Conservation (phyloP, 371 early-diverging fungal genomes). For the Actinomucor elegans region DNA sequence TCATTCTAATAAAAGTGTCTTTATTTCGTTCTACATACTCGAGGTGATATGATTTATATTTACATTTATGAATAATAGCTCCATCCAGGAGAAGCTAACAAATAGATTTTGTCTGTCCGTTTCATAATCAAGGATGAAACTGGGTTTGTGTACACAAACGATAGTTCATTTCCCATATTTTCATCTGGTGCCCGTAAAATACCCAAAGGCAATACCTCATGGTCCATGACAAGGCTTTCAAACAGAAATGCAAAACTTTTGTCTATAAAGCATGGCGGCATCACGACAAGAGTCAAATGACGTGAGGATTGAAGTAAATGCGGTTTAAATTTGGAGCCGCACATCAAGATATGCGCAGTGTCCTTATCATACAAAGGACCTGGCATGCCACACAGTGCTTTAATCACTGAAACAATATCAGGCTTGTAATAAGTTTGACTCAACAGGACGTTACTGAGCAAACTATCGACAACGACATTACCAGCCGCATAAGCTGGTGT, state of each 20-base stretch:
- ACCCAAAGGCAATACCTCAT: conserved; percentile 44
- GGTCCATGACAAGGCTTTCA: conserved; percentile 34
- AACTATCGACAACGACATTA: conserved; percentile 43
- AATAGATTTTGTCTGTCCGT: conserved; percentile 27
- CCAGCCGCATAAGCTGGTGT: conserved; percentile 53
- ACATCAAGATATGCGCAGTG: conserved; percentile 15
- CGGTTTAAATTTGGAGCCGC: conserved; percentile 20
- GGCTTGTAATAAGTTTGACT: conserved; percentile 51
- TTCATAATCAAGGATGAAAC: conserved; percentile 35
- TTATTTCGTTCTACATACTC: too few relatives aligned
- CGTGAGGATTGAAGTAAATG: conserved; percentile 20
- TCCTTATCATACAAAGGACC: conserved; percentile 37
- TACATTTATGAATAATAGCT: conserved; percentile 14
- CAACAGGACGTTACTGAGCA: conserved; percentile 44
- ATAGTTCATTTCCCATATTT: conserved; percentile 43
- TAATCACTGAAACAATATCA: conserved; percentile 51
- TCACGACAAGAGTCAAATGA: conserved; percentile 31
- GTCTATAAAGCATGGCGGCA: conserved; percentile 37
- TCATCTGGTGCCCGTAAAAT: conserved; percentile 45
- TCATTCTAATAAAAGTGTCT: too few relatives aligned
- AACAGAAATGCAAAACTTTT: conserved; percentile 39
- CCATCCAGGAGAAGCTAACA: conserved; percentile 33
- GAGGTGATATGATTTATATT: too few relatives aligned
- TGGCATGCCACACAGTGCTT: conserved; percentile 50
- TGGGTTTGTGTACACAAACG: conserved; percentile 57